Base-by-base conservation (phyloP, 2,329 filamentous ascomycete genomes). In the Colletotrichum paranaense region DNA sequence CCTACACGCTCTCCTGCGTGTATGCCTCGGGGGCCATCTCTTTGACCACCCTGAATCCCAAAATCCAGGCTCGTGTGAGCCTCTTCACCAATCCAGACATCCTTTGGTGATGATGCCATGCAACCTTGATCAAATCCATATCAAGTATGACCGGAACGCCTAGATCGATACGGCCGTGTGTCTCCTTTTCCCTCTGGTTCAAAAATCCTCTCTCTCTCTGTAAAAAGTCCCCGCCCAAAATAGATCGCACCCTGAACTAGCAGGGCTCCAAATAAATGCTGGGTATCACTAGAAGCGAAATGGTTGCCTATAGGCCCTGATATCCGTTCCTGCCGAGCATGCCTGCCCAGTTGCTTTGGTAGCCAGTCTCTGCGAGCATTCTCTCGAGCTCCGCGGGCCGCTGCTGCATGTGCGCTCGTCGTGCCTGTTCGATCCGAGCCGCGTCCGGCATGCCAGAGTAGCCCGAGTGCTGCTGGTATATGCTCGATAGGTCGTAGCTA, bases 241-340 rank as follows among this genome's bases (percentile, higher is more conserved):
- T 66, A 73, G 59, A 70, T 73, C 67, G 67, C 70, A 56, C 72
- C 72, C 72, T 72, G 72, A 59, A 28, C 67, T 71, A 8, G 72
- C 68, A 72, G 72, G 68, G 68, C 38, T 74, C 72, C 68, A 67
- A 74, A 67, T 62, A 58, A 72, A 74, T 67, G 72, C 53, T 74
- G 72, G 72, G 72, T 74, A 74, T 74, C 72, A 74, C 46, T 67
- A 63, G 72, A 74, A 74, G 67, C 72, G 68, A 71, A 74, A 62
- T 72, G 26, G 63, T 63, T 63, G 62, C 57, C 58, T 59, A 74
- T 11, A 72, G 68, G 52, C 70, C 73, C 58, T 75, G 72, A 60
- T 57, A 75, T 58, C 74, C 74, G 56, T 68, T 68, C 58, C 74
- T 71, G 46, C 63, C 72, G 58, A 75, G 69, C 74, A 75, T 73